Evolutionary conservation across 805 yeast species (phyloP), one percentile per base, ranked within the genome.

Genomic region (Saccharomycodes ludwigii): DNA sequence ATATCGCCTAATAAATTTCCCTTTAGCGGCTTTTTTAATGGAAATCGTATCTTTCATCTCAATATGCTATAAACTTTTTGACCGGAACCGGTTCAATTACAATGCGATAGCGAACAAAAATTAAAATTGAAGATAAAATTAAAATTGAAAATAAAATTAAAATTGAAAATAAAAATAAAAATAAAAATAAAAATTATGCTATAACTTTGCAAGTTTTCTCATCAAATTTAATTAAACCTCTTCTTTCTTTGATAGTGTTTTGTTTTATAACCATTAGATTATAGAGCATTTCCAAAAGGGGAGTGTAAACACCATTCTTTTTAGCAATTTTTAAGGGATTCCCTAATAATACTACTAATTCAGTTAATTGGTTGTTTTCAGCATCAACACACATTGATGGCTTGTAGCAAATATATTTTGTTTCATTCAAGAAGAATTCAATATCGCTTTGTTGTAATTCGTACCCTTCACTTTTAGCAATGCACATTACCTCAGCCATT

Each of bases 371-470:
- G 18, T 74, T 72, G 40, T 76, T 74, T 31, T 68, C 57, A 15
- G 66, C 65, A 46, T 79, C 91, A 8, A 76, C 78, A 38, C 68
- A 56, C 88, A 79, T 79, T 4, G 85, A 76, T 3, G 88, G 88
- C 31, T 65, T 63, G 48, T 69, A 79, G 54, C 65, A 69, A 21
- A 58, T 61, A 8, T 71, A 71, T 35, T 65, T 78, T 45, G 75
- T 80, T 13, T 71, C 61, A 40, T 71, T 73, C 21, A 72, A 48
- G 61, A 73, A 68, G 29, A 46, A 38, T 18, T 69, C 59, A 37
- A 69, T 69, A 14, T 64, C 50, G n/a, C 55, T 66, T 16, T 52
- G 63, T 1, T 73, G 72, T 20, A 80, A 44, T 3, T 58, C 61
- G 22, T 68, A 65, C 1, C 82, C 82, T 36, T 76, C 86, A 8